phyloP scores from a whole-genome alignment of 805 yeast genomes.

The Hanseniaspora valbyensis region DNA sequence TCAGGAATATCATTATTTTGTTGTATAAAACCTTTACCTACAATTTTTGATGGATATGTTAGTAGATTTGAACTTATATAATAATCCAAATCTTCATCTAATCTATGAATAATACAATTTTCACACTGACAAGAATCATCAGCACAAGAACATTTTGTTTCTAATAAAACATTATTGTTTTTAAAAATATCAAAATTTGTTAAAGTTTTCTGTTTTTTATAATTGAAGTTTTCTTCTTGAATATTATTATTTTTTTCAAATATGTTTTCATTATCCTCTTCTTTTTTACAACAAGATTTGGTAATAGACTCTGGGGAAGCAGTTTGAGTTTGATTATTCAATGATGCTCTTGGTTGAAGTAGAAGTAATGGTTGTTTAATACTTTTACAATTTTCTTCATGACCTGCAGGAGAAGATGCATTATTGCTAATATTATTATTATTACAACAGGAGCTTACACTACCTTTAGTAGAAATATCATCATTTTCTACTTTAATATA shows the following conservation, averaged over 20 bases:
- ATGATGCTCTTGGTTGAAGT: background rate
- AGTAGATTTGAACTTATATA: constrained; percentile 23
- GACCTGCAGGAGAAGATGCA: background rate
- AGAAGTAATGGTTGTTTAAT: constrained; percentile 8
- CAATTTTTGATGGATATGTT: background rate
- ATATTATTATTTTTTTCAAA: constrained; percentile 21
- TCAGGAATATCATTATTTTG: constrained; percentile 23
- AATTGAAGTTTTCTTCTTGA: background rate
- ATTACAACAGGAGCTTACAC: background rate
- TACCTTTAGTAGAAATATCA: background rate
- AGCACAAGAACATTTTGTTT: constrained; percentile 28
- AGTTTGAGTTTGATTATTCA: background rate
- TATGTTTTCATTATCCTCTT: constrained; percentile 24
- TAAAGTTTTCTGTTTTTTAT: background rate
- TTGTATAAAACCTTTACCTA: background rate
- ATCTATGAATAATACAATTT: constrained; percentile 29
- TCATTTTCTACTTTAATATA: constrained; percentile 11
- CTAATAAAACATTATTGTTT: constrained; percentile 27
- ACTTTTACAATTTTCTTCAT: constrained; percentile 2
- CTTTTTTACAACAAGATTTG: constrained; percentile 24
- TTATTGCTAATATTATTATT: background rate
- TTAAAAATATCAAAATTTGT: constrained; percentile 25
- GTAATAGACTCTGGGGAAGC: background rate
- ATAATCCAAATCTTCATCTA: constrained; percentile 26
- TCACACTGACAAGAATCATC: constrained; percentile 25